These are phyloP conservation scores for Trichoderma guizhouense DNA, from an alignment of 2,329 filamentous ascomycete genomes.

Conservation along the genomic window DNA sequence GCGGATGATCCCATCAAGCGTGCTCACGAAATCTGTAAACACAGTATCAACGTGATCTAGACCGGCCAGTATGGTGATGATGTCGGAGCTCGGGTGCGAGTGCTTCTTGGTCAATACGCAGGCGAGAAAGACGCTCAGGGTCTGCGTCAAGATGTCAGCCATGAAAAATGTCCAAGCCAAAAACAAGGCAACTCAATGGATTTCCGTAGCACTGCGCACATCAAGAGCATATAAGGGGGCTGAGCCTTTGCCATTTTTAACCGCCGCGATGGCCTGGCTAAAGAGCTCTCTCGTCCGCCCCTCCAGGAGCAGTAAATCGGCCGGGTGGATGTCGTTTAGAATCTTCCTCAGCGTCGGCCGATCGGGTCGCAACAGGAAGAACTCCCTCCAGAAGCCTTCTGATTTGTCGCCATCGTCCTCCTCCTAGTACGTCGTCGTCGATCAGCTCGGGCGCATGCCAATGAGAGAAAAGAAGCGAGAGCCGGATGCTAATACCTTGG, in stretches of 20 bases:
- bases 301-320: constrained; percentile 74
- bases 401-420: constrained; percentile 66
- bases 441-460: constrained; percentile 29
- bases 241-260: constrained; percentile 59
- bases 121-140: constrained; percentile 81
- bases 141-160: constrained; percentile 52
- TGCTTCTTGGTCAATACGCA: constrained; percentile 84
- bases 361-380: constrained; percentile 87
- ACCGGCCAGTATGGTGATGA: constrained; percentile 85
- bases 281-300: constrained; percentile 78
- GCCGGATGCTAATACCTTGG: constrained; percentile 27
- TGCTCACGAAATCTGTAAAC: constrained; percentile 83
- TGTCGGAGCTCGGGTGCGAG: constrained; percentile 90
- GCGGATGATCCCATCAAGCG: constrained; percentile 78
- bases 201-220: constrained; percentile 49
- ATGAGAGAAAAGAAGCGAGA: constrained; percentile 6
- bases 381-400: constrained; percentile 93
- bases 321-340: constrained; percentile 66
- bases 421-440: constrained; percentile 43
- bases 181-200: background rate
- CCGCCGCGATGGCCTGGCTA: constrained; percentile 63
- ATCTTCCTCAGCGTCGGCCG: constrained; percentile 62
- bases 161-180: constrained; percentile 32
- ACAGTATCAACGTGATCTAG: constrained; percentile 83
- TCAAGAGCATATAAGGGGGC: constrained; percentile 79